Evolutionary conservation across 148 eudicot genomes (phyloP), one percentile per base, ranked within the genome.

Genomic region (Polygonum aviculare): DNA sequence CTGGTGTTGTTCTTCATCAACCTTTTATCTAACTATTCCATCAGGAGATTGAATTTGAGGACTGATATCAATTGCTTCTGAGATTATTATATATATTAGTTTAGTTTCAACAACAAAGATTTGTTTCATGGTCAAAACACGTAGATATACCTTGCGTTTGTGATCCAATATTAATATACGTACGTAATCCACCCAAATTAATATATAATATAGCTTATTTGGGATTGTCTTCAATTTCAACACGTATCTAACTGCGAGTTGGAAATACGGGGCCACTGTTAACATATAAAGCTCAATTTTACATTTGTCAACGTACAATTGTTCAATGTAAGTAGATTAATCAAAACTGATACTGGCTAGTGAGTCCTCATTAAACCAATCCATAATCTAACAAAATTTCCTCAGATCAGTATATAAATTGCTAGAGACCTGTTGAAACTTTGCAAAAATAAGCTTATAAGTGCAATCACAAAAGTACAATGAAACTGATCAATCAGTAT

Each of bases 1-100:
- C 69, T 12, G 69, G 69, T 62, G 69, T 62, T 62, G 18, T 12
- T 62, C 69, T 62, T 62, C 69, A 62, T 62, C 69, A 62, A 62
- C 69, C 38, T 18, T 62, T 62, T 31, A 62, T 62, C 69, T 62
- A 62, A 62, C 69, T 62, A 31, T 26, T 3, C 31, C 31, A 26
- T 26, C 16, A 2, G 15, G 16, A 62, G 69, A 62, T 62, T 62
- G 69, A 62, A 31, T 55, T 55, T 55, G 26, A 55, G 60, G 22
- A 55, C 60, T 18, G n/a, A 8, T 55, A n/a, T 55, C 60, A 55
- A 19, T 62, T 62, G 38, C 15, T 62, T 22, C 16, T 26, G 39
- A 12, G 31, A 26, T 62, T 31, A 62, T 9, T 22, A 62, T 7
- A 62, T 62, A 62, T 7, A 62, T 62, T 62, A 31, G 36, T 31